Evolutionary conservation across 306 rosid species (phyloP).

Genomic region (Medicago lupulina): DNA sequence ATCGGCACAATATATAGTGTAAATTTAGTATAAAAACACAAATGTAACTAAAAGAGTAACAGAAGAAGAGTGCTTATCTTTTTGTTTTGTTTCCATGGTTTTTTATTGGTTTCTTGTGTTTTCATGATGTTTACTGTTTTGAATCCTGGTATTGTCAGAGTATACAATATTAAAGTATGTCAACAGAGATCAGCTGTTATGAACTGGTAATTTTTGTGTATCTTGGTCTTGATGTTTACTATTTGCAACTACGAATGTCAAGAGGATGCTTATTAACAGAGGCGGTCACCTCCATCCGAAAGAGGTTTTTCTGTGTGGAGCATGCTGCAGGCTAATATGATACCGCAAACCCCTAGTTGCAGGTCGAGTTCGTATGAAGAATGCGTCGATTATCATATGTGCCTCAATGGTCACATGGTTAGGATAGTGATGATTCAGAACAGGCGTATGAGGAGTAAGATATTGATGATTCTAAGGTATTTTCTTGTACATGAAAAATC

Average conservation of each 20-base stretch:
- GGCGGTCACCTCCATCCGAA: slow-evolving; percentile 83
- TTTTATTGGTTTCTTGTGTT: slow-evolving; percentile 9
- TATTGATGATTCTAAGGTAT: slow-evolving; percentile 55
- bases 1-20: not conserved
- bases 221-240: slow-evolving; percentile 66
- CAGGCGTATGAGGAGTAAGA: slow-evolving; percentile 69
- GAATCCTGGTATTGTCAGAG: too few relatives aligned
- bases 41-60: not conserved
- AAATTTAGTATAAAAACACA: not conserved
- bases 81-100: not conserved
- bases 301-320: slow-evolving; percentile 97
- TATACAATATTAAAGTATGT: not conserved
- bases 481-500: not conserved
- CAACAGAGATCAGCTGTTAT: not conserved
- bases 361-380: slow-evolving; percentile 88
- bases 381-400: slow-evolving; percentile 81
- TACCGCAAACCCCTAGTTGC: slow-evolving; percentile 86
- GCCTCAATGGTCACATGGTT: slow-evolving; percentile 94
- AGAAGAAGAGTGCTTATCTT: not conserved
- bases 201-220: slow-evolving; percentile 11
- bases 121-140: slow-evolving; percentile 5
- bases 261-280: slow-evolving; percentile 79
- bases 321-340: slow-evolving; percentile 94
- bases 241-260: slow-evolving; percentile 73
- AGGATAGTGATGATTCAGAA: slow-evolving; percentile 92